Conservation (phyloP, 495 filamentous ascomycete genomes). For the Aspergillus mulundensis region DNA sequence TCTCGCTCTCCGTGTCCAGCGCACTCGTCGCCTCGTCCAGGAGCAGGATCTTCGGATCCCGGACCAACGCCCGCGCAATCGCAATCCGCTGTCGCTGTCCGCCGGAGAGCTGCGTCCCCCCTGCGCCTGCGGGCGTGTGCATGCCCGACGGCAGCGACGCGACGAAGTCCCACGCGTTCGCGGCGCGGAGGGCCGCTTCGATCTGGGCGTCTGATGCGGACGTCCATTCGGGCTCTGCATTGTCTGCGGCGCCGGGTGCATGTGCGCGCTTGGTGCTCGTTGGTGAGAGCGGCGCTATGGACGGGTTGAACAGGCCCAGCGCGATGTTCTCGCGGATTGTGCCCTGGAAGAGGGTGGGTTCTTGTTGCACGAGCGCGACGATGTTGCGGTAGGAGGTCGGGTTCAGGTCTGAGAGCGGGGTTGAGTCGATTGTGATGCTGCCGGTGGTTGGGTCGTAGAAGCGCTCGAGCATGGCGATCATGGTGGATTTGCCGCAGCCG, state of each 20-base stretch:
- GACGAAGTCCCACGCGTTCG: slow-evolving; percentile 92
- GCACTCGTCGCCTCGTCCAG: slow-evolving; percentile 82
- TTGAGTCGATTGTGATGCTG: slow-evolving; percentile 66
- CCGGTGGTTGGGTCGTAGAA: slow-evolving; percentile 79
- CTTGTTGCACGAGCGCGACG: slow-evolving; percentile 79
- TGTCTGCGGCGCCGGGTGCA: too few relatives aligned
- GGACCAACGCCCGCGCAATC: slow-evolving; percentile 67
- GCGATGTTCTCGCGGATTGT: slow-evolving; percentile 80
- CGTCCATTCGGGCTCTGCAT: slow-evolving; percentile 55
- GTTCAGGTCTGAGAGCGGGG: slow-evolving; percentile 66
- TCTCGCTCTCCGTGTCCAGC: slow-evolving; percentile 76
- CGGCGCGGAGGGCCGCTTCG: slow-evolving; percentile 72
- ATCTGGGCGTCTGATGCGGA: slow-evolving; percentile 62
- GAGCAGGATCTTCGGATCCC: slow-evolving; percentile 66
- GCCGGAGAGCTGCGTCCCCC: slow-evolving; percentile 73
- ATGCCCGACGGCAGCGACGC: slow-evolving; percentile 70
- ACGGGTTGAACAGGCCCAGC: slow-evolving; percentile 41
- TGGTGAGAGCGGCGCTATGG: background rate
- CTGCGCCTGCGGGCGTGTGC: slow-evolving; percentile 68
- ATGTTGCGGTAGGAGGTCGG: slow-evolving; percentile 71
- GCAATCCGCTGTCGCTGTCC: slow-evolving; percentile 83
- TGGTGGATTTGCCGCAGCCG: slow-evolving; percentile 81
- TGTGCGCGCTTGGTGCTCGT: too few relatives aligned
- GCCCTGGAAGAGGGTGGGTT: slow-evolving; percentile 83
- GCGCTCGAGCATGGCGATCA: slow-evolving; percentile 73